Percentiles rank a stretch among this genome's conserved stretches.
phyloP scores from a whole-genome alignment of 2,329 filamentous ascomycete species.

The Stachybotrys elegans region DNA sequence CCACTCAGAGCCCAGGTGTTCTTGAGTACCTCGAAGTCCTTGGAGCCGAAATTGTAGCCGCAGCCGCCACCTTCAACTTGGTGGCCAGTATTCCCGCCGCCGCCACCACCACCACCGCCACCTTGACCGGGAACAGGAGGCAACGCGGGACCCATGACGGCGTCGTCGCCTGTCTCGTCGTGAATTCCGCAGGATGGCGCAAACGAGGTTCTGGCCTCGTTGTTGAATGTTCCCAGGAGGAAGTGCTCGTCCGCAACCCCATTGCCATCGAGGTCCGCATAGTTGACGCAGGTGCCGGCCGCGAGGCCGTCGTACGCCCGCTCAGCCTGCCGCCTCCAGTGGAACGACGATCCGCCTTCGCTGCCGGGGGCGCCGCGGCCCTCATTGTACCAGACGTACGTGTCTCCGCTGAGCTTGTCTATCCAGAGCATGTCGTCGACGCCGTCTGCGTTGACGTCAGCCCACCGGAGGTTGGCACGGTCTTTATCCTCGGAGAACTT shows the following conservation, averaged over 20 bases:
- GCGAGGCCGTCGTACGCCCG: constrained; percentile 5
- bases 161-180: constrained; percentile 1
- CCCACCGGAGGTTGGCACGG: constrained; percentile 29
- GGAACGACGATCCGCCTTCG: constrained; percentile 9
- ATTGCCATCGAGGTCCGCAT: constrained; percentile 19
- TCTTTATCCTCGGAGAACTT: constrained; percentile 23
- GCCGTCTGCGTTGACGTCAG: constrained; percentile 29
- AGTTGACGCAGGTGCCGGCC: constrained; percentile 11
- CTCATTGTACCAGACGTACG: constrained; percentile 24
- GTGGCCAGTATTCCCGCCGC: too few species aligned
- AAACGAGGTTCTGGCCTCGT: constrained; percentile 30
- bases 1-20: too few species aligned
- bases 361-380: constrained; percentile 10
- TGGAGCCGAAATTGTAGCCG: too few species aligned
- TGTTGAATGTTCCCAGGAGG: constrained; percentile 2
- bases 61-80: too few species aligned
- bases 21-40: too few species aligned
- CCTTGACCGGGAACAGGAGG: too few species aligned
- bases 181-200: constrained; percentile 25
- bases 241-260: constrained; percentile 17
- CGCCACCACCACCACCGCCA: too few species aligned
- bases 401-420: constrained; percentile 28
- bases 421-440: constrained; percentile 24
- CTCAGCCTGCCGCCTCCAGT: constrained; percentile 7
- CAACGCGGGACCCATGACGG: too few species aligned